phyloP scores from a whole-genome alignment of 2,329 filamentous ascomycete genomes.

The Sclerotinia minor region DNA sequence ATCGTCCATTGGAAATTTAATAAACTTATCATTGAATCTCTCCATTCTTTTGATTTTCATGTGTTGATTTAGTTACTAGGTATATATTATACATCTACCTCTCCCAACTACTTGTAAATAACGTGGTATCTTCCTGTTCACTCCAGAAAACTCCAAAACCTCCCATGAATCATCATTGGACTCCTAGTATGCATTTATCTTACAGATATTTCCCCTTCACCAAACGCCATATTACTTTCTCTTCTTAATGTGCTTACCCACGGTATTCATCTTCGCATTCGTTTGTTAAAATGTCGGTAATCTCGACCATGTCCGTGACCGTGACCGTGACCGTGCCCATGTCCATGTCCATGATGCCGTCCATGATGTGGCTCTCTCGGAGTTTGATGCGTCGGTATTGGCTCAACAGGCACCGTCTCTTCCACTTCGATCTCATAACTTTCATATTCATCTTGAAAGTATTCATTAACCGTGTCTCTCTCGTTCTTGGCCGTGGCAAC shows the following conservation, averaged over 20 bases:
- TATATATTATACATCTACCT: not conserved
- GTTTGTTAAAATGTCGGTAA: conserved; percentile 30
- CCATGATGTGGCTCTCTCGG: conserved; percentile 29
- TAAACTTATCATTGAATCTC: not conserved
- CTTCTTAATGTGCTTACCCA: not conserved
- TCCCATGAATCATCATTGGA: not conserved
- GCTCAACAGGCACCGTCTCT: conserved; percentile 46
- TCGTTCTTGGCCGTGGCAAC: conserved; percentile 73
- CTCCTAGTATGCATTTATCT: conserved; percentile 18
- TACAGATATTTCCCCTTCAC: not conserved
- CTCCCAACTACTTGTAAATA: not conserved
- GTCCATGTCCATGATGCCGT: conserved; percentile 25
- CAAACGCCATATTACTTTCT: conserved; percentile 5
- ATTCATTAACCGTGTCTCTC: conserved; percentile 63
- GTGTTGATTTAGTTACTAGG: not conserved
- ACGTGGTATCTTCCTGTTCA: conserved; percentile 14
- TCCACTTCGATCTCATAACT: conserved; percentile 79
- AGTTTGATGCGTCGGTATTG: conserved; percentile 24
- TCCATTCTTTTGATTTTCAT: no score
- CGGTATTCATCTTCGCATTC: conserved; percentile 24
- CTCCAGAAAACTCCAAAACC: conserved; percentile 10
- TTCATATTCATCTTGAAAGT: conserved; percentile 72
- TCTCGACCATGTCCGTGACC: conserved; percentile 25
- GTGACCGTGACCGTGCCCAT: conserved; percentile 21
- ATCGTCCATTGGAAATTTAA: not conserved